These are phyloP conservation scores for Aspergillus fructus DNA, from an alignment of 2,329 filamentous ascomycete genomes.

Conservation along the genomic window DNA sequence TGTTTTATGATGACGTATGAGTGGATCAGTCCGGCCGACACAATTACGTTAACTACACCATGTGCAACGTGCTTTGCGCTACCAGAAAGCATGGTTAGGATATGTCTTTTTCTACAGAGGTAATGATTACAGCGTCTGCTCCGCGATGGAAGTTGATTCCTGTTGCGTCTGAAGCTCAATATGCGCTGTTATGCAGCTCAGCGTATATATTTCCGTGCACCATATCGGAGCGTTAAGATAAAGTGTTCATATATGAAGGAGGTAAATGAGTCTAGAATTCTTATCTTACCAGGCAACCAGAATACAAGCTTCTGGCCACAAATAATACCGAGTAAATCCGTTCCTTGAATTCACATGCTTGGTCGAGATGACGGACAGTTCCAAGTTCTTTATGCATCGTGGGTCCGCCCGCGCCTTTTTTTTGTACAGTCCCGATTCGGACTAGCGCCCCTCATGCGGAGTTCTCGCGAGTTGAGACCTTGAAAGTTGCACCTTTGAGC, in stretches of 20 bases:
- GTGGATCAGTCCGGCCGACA: slow-evolving; percentile 6
- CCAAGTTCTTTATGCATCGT: not conserved
- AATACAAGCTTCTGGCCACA: too few relatives aligned
- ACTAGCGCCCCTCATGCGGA: slow-evolving; percentile 12
- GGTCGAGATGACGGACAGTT: not conserved
- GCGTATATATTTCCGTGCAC: too few relatives aligned
- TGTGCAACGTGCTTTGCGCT: not conserved
- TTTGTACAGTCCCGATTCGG: not conserved
- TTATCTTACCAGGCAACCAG: too few relatives aligned
- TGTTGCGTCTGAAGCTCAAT: too few relatives aligned
- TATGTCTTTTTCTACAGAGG: not conserved
- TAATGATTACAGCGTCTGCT: not conserved
- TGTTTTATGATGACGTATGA: slow-evolving; percentile 16
- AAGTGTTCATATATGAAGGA: too few relatives aligned
- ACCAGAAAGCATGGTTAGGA: not conserved
- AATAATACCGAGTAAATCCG: too few relatives aligned
- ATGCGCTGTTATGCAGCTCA: too few relatives aligned
- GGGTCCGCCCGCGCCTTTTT: not conserved
- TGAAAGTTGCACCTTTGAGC: not conserved
- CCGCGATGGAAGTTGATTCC: not conserved
- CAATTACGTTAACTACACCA: not conserved
- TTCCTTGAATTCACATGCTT: too few relatives aligned
- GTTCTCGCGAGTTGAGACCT: not conserved
- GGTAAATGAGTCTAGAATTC: too few relatives aligned
- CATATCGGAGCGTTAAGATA: too few relatives aligned